Conservation (phyloP, 306 rosid genomes). For the Parietaria judaica region DNA sequence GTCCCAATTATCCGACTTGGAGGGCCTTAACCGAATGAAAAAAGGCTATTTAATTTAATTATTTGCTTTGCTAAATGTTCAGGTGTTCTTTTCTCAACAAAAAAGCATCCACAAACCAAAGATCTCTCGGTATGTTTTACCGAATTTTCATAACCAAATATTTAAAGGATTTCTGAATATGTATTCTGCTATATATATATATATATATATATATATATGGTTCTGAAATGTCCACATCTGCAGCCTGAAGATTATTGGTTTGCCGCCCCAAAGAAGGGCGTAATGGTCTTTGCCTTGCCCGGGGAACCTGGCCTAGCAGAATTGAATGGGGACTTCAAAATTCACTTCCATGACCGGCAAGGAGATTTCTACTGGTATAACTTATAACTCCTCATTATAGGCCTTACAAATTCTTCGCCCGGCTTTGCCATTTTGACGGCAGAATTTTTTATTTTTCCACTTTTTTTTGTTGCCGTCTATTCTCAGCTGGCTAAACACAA, state of each 20-base stretch:
- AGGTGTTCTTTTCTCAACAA: conserved; percentile 93
- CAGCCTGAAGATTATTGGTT: conserved; percentile 98
- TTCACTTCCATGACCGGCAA: conserved; percentile 90
- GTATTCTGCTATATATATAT: background rate
- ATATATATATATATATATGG: background rate
- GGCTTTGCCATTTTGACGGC: conserved; percentile 5
- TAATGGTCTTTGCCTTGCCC: conserved; percentile 93
- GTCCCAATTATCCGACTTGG: background rate
- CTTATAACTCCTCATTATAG: conserved; percentile 15
- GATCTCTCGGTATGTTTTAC: conserved; percentile 70
- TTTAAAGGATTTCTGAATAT: conserved; percentile 13
- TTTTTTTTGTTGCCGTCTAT: conserved; percentile 8
- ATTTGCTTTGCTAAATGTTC: conserved; percentile 22
- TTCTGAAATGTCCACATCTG: conserved; percentile 15
- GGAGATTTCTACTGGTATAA: conserved; percentile 94
- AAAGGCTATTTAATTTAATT: background rate
- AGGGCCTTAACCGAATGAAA: background rate
- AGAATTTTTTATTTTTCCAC: conserved; percentile 11
- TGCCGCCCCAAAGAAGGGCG: conserved; percentile 94
- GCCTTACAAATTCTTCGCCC: conserved; percentile 9
- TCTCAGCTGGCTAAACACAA: conserved; percentile 92
- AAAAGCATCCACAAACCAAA: conserved; percentile 87
- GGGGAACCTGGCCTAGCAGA: conserved; percentile 98
- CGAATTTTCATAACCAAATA: conserved; percentile 13
- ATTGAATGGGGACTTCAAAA: conserved; percentile 83